Percentiles rank a stretch among this genome's conserved stretches.
Evolutionary conservation across 768 basidiomycete species (phyloP).

Genomic region (Psilocybe cubensis): DNA sequence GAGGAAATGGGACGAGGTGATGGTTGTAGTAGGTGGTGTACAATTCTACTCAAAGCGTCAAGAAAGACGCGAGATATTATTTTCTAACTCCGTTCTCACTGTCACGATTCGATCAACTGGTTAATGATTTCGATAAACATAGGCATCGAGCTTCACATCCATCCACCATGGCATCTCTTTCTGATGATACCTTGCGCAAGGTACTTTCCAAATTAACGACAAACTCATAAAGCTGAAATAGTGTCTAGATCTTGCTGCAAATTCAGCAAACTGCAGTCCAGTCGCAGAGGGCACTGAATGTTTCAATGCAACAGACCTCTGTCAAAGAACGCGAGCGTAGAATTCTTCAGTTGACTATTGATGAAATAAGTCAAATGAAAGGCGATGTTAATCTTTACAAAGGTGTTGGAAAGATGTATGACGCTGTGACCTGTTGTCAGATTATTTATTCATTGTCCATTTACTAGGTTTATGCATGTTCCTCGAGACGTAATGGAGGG

Average conservation of each 20-base stretch:
- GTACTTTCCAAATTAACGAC: slow-evolving; percentile 35
- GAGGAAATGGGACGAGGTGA: not conserved
- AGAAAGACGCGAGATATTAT: slow-evolving; percentile 18
- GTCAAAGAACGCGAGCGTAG: slow-evolving; percentile 88
- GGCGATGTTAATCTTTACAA: slow-evolving; percentile 86
- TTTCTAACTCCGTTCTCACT: slow-evolving; percentile 37
- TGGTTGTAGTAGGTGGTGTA: slow-evolving; percentile 3
- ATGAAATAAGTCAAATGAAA: slow-evolving; percentile 75
- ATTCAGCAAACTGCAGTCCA: slow-evolving; percentile 91
- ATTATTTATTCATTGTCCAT: not conserved
- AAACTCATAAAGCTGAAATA: slow-evolving; percentile 3
- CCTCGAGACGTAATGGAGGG: slow-evolving; percentile 80
- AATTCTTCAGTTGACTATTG: slow-evolving; percentile 86
- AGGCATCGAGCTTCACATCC: not conserved
- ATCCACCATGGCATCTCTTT: slow-evolving; percentile 54
- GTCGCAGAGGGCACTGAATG: slow-evolving; percentile 77
- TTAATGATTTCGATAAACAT: not conserved
- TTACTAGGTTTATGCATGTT: slow-evolving; percentile 84
- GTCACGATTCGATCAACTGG: slow-evolving; percentile 6
- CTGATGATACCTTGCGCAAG: slow-evolving; percentile 85
- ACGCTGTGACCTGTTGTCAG: slow-evolving; percentile 8
- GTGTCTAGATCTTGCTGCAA: slow-evolving; percentile 82
- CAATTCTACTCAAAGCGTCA: slow-evolving; percentile 1
- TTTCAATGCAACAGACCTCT: slow-evolving; percentile 75
- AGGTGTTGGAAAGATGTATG: slow-evolving; percentile 95